A percentile compares a stretch with the other conserved stretches of the same genome.
These are phyloP conservation scores for Lipomyces japonicus DNA, from an alignment of 805 yeast species.

Conservation along the genomic window DNA sequence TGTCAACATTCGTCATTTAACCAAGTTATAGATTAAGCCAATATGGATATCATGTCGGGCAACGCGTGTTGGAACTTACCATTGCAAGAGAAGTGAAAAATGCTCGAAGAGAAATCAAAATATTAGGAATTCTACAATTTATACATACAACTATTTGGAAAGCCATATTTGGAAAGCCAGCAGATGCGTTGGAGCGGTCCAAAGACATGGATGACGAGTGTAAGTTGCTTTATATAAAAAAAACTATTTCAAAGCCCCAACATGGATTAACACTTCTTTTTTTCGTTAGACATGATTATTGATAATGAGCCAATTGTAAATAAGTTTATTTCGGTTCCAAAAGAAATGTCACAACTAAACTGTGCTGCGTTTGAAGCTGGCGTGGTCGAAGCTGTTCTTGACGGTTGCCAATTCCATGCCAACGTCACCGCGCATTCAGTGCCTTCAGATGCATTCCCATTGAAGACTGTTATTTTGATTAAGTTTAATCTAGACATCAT, in stretches of 20 bases:
- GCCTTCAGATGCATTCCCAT: slow-evolving; percentile 54
- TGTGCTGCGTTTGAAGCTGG: slow-evolving; percentile 86
- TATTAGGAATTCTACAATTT: slow-evolving; percentile 67
- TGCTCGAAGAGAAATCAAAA: slow-evolving; percentile 61
- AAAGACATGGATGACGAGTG: slow-evolving; percentile 63
- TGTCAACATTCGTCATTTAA: not conserved
- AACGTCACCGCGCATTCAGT: slow-evolving; percentile 79
- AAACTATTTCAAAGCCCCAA: not conserved
- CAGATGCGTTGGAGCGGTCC: slow-evolving; percentile 71
- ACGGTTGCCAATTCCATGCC: slow-evolving; percentile 67
- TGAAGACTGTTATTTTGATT: slow-evolving; percentile 70
- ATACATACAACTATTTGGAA: slow-evolving; percentile 73
- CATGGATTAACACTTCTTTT: not conserved
- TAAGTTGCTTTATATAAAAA: slow-evolving; percentile 3
- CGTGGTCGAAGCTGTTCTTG: slow-evolving; percentile 75
- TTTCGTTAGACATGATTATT: slow-evolving; percentile 54
- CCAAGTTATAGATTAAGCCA: slow-evolving; percentile 49
- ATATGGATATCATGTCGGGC: slow-evolving; percentile 75
- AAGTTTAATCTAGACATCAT: slow-evolving; percentile 61
- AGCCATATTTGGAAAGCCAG: slow-evolving; percentile 63
- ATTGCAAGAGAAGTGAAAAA: slow-evolving; percentile 64
- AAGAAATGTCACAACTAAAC: slow-evolving; percentile 70
- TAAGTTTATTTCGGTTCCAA: slow-evolving; percentile 72
- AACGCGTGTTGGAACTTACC: slow-evolving; percentile 62
- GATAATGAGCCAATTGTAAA: slow-evolving; percentile 70